Evolutionary conservation across 2,329 filamentous ascomycete species (phyloP).

Genomic region (Esteya vermicola): DNA sequence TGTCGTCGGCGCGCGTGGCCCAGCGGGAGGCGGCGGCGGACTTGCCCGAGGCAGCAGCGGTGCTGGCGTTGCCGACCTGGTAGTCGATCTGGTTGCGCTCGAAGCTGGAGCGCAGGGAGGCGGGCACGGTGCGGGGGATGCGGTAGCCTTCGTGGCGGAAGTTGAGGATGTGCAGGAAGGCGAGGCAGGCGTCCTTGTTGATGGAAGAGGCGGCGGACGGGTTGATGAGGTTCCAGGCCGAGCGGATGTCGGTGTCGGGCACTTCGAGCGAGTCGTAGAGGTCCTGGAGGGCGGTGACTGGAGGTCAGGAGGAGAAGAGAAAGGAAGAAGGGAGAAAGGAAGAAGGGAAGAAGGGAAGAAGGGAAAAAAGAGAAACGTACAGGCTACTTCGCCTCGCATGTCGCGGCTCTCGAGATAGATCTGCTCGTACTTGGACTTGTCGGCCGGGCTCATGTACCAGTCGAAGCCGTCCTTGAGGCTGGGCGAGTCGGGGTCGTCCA

Average conservation of each 20-base stretch:
- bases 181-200: slow-evolving; percentile 87
- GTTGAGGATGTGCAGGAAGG: slow-evolving; percentile 93
- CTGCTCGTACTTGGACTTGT: slow-evolving; percentile 90
- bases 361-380: slow-evolving; percentile 33
- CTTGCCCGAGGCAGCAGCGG: too few relatives aligned
- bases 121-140: slow-evolving; percentile 81
- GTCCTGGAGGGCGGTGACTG: slow-evolving; percentile 64
- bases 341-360: neutral
- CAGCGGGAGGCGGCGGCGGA: slow-evolving; percentile 52
- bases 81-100: slow-evolving; percentile 97
- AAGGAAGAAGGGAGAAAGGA: neutral
- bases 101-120: slow-evolving; percentile 80
- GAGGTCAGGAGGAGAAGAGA: slow-evolving; percentile 1
- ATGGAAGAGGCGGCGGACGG: slow-evolving; percentile 70
- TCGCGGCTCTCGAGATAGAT: slow-evolving; percentile 92
- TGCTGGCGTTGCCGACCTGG: slow-evolving; percentile 64
- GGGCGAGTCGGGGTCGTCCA: slow-evolving; percentile 54
- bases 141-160: slow-evolving; percentile 90
- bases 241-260: slow-evolving; percentile 67
- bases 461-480: slow-evolving; percentile 94
- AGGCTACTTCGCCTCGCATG: slow-evolving; percentile 68
- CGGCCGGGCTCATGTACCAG: slow-evolving; percentile 93
- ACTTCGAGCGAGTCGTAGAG: slow-evolving; percentile 73
- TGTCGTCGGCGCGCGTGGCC: slow-evolving; percentile 65
- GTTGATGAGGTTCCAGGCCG: slow-evolving; percentile 95